These are phyloP conservation scores for Cytospora mali DNA, from an alignment of 2,329 filamentous ascomycete species.

Conservation along the genomic window DNA sequence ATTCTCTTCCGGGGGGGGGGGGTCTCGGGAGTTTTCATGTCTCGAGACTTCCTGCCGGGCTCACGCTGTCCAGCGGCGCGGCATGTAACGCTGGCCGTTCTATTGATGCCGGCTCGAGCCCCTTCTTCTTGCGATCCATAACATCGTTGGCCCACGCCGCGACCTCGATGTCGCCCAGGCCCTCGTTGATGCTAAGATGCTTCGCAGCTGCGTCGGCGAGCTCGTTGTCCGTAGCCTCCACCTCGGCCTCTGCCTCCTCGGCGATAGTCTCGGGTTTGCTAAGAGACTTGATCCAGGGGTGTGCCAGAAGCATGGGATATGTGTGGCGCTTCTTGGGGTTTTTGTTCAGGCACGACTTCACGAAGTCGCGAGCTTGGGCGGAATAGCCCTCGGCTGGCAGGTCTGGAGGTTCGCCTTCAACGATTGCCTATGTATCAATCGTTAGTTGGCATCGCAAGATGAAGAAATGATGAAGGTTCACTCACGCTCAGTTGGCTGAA, in stretches of 20 bases:
- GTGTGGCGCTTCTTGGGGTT: slow-evolving; percentile 90
- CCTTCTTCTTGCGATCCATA: slow-evolving; percentile 66
- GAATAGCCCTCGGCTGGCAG: slow-evolving; percentile 81
- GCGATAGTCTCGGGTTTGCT: slow-evolving; percentile 75
- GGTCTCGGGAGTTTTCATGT: background rate
- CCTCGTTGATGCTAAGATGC: slow-evolving; percentile 28
- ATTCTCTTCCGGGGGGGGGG: background rate
- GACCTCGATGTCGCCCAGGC: slow-evolving; percentile 76
- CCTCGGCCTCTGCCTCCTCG: slow-evolving; percentile 68
- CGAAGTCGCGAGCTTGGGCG: slow-evolving; percentile 80
- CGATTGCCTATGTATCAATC: slow-evolving; percentile 74
- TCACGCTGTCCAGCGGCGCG: slow-evolving; percentile 77
- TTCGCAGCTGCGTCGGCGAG: slow-evolving; percentile 37
- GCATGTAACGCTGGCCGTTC: slow-evolving; percentile 84
- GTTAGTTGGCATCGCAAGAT: slow-evolving; percentile 31
- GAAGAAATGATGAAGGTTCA: slow-evolving; percentile 34
- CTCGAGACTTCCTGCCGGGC: slow-evolving; percentile 48
- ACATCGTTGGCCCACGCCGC: slow-evolving; percentile 80
- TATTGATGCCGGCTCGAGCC: slow-evolving; percentile 42
- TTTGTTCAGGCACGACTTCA: slow-evolving; percentile 88
- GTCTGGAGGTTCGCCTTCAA: slow-evolving; percentile 92
- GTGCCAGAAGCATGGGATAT: slow-evolving; percentile 85
- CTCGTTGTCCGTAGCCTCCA: slow-evolving; percentile 44
- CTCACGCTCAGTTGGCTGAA: slow-evolving; percentile 96
- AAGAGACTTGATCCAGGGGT: slow-evolving; percentile 81